Conservation (phyloP, 1,284 basidiomycete genomes). For the Mrakiaceae sp. region DNA sequence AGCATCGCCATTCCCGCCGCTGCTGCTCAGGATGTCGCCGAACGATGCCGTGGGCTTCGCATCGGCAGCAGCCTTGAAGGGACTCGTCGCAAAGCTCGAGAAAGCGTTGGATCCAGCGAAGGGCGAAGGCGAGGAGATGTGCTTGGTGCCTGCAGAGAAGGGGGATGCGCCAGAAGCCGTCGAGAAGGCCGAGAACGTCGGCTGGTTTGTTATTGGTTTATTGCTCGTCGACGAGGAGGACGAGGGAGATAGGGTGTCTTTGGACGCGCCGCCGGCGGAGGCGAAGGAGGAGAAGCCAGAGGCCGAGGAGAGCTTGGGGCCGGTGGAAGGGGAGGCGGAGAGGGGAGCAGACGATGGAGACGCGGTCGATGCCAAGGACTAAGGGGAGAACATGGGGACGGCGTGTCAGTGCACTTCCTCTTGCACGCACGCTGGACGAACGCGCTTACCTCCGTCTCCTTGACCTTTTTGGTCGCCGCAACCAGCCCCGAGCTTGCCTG, state of each 20-base stretch:
- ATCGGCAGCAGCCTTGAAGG: slow-evolving; percentile 2
- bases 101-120: slow-evolving; percentile 5
- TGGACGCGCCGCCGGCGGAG: background rate
- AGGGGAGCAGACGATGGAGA: slow-evolving; percentile 1
- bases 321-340: background rate
- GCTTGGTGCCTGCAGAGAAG: background rate
- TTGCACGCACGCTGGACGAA: background rate
- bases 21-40: slow-evolving; percentile 11
- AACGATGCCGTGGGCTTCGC: background rate
- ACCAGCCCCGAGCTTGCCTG: background rate
- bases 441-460: slow-evolving; percentile 1
- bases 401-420: background rate
- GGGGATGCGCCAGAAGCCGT: slow-evolving; percentile 1
- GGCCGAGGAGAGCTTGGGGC: slow-evolving; percentile 2
- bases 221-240: background rate
- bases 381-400: background rate
- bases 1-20: background rate
- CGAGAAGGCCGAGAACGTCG: slow-evolving; percentile 8
- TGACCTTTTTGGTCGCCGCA: slow-evolving; percentile 6
- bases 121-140: background rate
- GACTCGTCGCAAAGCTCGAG: slow-evolving; percentile 10
- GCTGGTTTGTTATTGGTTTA: background rate
- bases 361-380: background rate
- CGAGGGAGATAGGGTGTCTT: background rate
- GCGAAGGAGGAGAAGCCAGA: background rate